Base-by-base conservation (phyloP, 495 filamentous ascomycete genomes). In the Trypethelium eluteriae region DNA sequence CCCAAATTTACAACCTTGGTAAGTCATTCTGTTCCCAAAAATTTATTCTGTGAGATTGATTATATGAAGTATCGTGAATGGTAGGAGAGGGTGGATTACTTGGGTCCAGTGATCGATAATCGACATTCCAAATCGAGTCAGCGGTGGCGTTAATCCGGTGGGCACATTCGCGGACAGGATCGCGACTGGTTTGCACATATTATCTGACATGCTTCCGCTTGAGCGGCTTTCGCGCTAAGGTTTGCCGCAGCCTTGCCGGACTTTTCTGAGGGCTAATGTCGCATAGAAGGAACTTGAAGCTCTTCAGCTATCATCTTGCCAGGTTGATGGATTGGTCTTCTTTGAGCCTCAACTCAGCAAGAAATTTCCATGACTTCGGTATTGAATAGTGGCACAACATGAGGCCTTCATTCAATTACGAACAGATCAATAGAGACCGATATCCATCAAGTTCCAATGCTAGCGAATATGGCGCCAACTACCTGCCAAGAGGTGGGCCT, bases 131-230 rank as follows among this genome's bases (percentile, higher is more conserved):
- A 18, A 53, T 25, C 49, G 49, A 53, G 49, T 53, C 11, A 59
- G 53, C 53, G 6, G 53, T 59, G 53, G 53, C 53, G 34, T 59
- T 18, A 59, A 34, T 35, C 53, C 32, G 4, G 32, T 36, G 25
- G 25, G 5, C 25, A 59, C 53, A 59, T 18, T 35, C 6, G 18
- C 14, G 25, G 53, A 32, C 32, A 34, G 32, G 25, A 7, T 36
- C 14, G 53, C 53, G 7, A 32, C 32, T 25, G 25, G 53, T 14
- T 36, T 59, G 25, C 7, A 59, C 53, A 14, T 36, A 59, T 59
- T 59, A 7, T 59, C 53, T 59, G 53, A 59, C 53, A 59, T 59
- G 53, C 53, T 59, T 59, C 53, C 53, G 53, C 53, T 36, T 18
- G 32, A 9, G 32, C 53, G 53, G 53, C 53, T 59, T 59, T 36